phyloP scores from a whole-genome alignment of 2,329 filamentous ascomycete species.

The Pyricularia sp. region DNA sequence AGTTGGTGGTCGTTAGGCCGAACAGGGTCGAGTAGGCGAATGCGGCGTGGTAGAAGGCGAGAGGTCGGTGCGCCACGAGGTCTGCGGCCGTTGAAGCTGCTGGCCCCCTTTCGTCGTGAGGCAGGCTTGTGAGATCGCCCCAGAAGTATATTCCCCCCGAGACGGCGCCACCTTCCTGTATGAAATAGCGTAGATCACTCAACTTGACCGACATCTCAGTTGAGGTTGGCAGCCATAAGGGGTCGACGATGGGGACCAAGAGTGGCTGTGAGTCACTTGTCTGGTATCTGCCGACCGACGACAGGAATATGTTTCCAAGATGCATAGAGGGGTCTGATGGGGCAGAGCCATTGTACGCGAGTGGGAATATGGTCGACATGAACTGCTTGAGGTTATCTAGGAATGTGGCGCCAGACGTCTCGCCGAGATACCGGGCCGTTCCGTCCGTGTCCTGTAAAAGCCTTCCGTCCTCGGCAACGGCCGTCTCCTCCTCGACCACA shows the following conservation, averaged over 20 bases:
- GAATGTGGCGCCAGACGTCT: conserved; percentile 40
- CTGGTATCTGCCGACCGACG: conserved; percentile 33
- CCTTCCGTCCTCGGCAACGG: conserved; percentile 24
- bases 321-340: conserved; percentile 4
- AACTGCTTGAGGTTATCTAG: conserved; percentile 39
- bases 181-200: conserved; percentile 28
- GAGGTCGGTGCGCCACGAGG: conserved; percentile 18
- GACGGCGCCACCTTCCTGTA: conserved; percentile 33
- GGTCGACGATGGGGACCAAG: conserved; percentile 25
- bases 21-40: conserved; percentile 30
- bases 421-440: conserved; percentile 35
- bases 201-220: conserved; percentile 28
- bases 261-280: conserved; percentile 35
- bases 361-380: conserved; percentile 28
- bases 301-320: conserved; percentile 22
- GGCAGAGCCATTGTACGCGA: conserved; percentile 16
- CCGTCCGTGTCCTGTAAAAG: conserved; percentile 34
- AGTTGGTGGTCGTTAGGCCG: conserved; percentile 18
- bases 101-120: conserved; percentile 14
- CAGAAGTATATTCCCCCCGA: conserved; percentile 41
- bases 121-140: conserved; percentile 27
- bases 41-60: conserved; percentile 35
- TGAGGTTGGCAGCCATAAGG: conserved; percentile 26
- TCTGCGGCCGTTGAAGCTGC: not conserved
- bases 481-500: conserved; percentile 9